Base-by-base conservation (phyloP, 2,329 filamentous ascomycete genomes). In the Waltergamsia citrina region DNA sequence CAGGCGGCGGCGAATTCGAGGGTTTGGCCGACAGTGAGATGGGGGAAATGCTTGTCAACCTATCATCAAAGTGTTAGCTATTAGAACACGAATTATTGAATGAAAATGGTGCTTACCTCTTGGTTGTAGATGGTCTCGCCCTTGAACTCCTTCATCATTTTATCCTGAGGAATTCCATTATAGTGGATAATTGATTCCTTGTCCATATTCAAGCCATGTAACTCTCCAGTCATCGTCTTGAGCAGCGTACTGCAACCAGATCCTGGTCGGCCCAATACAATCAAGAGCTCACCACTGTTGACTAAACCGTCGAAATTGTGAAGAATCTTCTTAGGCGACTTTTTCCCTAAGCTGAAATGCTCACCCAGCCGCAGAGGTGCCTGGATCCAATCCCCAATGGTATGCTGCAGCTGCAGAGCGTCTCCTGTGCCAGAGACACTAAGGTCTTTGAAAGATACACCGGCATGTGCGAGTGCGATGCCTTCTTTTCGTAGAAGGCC, bases 21-120 rank as follows among this genome's bases (percentile, higher is more conserved):
- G 0, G 83, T 90, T 42, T 85, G 70, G 2, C 79, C 75, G 9
- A 88, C 81, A 0, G 78, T 85, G 16, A 92, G 60, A n/a, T 83
- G 78, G 1, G 83, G 78, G 42, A 86, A 88, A 50, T 88, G 83
- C 19, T 80, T 67, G 50, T 86, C 81, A 19, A 70, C 67, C 56
- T 80, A 17, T 6, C n/a, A 5, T 18, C 6, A 29, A 18, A 18
- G 20, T n/a, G 6, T 8, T 17, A 11, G 11, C 11, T 5, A 3
- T 8, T 3, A 4, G 10, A 2, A 20, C 10, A 18, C n/a, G n/a
- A 23, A 2, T 3, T 0, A 4, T 15, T n/a, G 25, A 7, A 7
- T n/a, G 8, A 7, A 20, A 23, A 2, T 8, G 5, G 3, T 18
- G 21, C 35, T 25, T 37, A 60, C 75, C 57, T 90, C 84, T 11